Evolutionary conservation across 2,329 filamentous ascomycete species (phyloP).

Genomic region (Westerdykella ornata): DNA sequence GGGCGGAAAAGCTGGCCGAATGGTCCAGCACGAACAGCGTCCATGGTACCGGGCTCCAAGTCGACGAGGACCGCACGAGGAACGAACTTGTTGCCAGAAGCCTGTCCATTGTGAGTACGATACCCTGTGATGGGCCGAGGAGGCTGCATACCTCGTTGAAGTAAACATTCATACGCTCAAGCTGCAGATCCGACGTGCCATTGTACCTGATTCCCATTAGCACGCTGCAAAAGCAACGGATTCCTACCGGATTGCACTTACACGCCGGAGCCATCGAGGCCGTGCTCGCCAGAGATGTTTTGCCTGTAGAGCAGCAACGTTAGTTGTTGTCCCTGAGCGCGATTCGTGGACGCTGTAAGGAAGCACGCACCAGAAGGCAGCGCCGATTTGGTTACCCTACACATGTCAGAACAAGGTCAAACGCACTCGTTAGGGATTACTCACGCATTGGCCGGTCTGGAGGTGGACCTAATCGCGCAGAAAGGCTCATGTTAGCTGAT

Average conservation of each 20-base stretch:
- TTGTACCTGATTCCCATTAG: constrained; percentile 63
- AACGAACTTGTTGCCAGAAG: constrained; percentile 97
- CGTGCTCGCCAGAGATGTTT: constrained; percentile 64
- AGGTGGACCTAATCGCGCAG: constrained; percentile 77
- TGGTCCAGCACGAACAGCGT: constrained; percentile 94
- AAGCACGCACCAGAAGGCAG: constrained; percentile 93
- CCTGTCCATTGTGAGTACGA: constrained; percentile 49
- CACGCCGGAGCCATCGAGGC: constrained; percentile 95
- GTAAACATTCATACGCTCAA: constrained; percentile 99
- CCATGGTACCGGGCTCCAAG: constrained; percentile 99
- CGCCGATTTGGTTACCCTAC: constrained; percentile 99
- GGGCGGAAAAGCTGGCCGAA: constrained; percentile 99
- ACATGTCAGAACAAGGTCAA: constrained; percentile 22
- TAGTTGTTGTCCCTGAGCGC: constrained; percentile 10
- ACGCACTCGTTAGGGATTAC: constrained; percentile 31
- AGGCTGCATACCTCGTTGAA: constrained; percentile 71
- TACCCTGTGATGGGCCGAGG: constrained; percentile 4
- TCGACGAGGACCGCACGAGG: constrained; percentile 98
- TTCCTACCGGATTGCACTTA: constrained; percentile 49
- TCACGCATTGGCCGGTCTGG: constrained; percentile 99
- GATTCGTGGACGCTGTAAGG: constrained; percentile 3
- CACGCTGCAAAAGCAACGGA: neutral
- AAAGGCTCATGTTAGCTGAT: constrained; percentile 51
- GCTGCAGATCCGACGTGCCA: constrained; percentile 95
- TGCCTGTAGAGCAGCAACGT: constrained; percentile 36